phyloP scores from a whole-genome alignment of 2,329 filamentous ascomycete species.

The Sphaerulina populicola region DNA sequence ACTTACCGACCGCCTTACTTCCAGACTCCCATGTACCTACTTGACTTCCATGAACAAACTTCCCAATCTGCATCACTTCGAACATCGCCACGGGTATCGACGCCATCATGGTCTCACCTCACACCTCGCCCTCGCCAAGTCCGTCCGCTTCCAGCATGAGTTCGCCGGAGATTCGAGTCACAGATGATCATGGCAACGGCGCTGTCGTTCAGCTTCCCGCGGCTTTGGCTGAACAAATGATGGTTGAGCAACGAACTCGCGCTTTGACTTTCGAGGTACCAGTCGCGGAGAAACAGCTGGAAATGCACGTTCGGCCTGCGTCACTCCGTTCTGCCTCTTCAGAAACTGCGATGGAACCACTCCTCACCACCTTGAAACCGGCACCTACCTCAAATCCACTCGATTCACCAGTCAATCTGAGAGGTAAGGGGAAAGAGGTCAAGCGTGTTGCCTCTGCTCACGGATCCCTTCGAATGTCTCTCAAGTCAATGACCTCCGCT shows the following conservation, averaged over 20 bases:
- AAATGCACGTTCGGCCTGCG: background rate
- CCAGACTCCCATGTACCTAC: too few species aligned
- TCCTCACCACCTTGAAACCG: background rate
- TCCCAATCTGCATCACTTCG: background rate
- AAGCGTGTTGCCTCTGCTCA: background rate
- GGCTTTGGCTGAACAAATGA: background rate
- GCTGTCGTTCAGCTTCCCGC: slow-evolving; percentile 2
- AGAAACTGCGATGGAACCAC: slow-evolving; percentile 1
- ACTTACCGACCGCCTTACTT: background rate
- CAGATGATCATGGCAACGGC: slow-evolving; percentile 4
- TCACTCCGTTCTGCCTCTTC: slow-evolving; percentile 1
- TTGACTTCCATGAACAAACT: too few species aligned
- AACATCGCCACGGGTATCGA: background rate
- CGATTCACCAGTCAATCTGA: background rate
- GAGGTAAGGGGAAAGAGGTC: background rate
- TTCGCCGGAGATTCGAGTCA: slow-evolving; percentile 7
- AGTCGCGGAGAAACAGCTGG: background rate
- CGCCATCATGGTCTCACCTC: slow-evolving; percentile 3
- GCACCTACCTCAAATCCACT: background rate
- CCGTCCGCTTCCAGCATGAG: slow-evolving; percentile 2
- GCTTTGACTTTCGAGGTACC: slow-evolving; percentile 2
- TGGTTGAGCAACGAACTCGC: background rate
- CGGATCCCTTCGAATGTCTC: slow-evolving; percentile 5
- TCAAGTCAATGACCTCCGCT: slow-evolving; percentile 1
- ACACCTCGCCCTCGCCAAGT: background rate